Evolutionary conservation across 1,284 basidiomycete genomes (phyloP).

Genomic region (Cryptococcus sp.): DNA sequence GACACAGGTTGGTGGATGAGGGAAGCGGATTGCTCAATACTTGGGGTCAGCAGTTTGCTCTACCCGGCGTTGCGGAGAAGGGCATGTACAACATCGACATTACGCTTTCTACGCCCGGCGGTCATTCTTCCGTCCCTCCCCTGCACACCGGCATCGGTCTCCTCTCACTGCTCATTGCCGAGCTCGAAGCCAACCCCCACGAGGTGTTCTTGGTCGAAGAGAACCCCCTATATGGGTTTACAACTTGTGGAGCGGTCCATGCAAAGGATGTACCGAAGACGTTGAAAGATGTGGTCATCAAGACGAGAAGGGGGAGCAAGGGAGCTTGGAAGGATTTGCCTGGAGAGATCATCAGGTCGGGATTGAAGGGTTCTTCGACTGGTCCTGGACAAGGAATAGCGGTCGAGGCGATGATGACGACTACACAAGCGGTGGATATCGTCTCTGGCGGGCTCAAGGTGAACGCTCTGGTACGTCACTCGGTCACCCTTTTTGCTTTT

Average conservation of each 20-base stretch:
- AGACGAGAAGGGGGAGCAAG: constrained; percentile 3
- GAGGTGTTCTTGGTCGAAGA: not conserved
- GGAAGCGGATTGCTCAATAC: constrained; percentile 10
- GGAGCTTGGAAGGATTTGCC: not conserved
- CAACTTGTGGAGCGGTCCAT: constrained; percentile 14
- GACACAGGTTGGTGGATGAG: constrained; percentile 11
- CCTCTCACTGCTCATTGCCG: constrained; percentile 21
- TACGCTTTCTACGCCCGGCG: constrained; percentile 55
- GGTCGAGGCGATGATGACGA: constrained; percentile 14
- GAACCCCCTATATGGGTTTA: constrained; percentile 8
- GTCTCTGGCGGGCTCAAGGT: too few relatives aligned
- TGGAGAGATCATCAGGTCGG: not conserved
- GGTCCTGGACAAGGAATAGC: constrained; percentile 7
- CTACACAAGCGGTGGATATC: too few relatives aligned
- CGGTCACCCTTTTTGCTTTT: too few relatives aligned
- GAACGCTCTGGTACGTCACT: too few relatives aligned
- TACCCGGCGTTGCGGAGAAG: constrained; percentile 57
- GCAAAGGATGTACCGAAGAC: constrained; percentile 11
- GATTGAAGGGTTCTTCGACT: not conserved
- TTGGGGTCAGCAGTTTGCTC: constrained; percentile 46
- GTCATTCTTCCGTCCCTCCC: constrained; percentile 59
- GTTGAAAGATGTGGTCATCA: not conserved
- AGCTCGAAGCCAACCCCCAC: constrained; percentile 22
- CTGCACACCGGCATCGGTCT: constrained; percentile 30
- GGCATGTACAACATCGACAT: constrained; percentile 56